Conservation (phyloP, 2,329 filamentous ascomycete genomes). For the Metarhizium album region DNA sequence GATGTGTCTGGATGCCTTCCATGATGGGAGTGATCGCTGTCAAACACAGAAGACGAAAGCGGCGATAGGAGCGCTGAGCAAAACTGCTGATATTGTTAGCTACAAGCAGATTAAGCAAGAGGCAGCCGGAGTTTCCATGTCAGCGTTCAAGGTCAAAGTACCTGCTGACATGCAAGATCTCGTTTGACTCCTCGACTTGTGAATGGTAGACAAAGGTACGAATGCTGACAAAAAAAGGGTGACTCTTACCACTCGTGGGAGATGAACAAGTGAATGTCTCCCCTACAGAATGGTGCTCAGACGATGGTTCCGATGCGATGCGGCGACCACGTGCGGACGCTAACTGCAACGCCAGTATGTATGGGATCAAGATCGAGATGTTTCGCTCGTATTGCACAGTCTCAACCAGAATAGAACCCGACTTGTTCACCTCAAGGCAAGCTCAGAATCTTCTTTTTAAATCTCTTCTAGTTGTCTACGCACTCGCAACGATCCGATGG, state of each 20-base stretch:
- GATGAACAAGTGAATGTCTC: conserved; percentile 99
- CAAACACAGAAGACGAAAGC: conserved; percentile 9
- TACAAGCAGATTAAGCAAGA: not conserved
- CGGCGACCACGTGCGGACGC: conserved; percentile 12
- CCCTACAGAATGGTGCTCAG: conserved; percentile 45
- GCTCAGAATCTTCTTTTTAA: conserved; percentile 13
- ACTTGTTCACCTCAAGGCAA: conserved; percentile 21
- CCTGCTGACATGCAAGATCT: not conserved
- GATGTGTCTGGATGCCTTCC: conserved; percentile 87
- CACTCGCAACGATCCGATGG: conserved; percentile 23
- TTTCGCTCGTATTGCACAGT: not conserved
- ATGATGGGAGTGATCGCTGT: conserved; percentile 39
- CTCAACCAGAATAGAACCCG: conserved; percentile 9
- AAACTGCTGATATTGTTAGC: conserved; percentile 17
- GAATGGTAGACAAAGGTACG: not conserved
- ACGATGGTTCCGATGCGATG: conserved; percentile 11
- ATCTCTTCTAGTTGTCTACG: conserved; percentile 26
- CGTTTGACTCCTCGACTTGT: not conserved
- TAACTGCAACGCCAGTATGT: conserved; percentile 10
- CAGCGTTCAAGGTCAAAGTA: not conserved
- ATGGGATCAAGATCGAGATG: not conserved
- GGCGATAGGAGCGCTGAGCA: conserved; percentile 16
- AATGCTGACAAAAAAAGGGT: conserved; percentile 4
- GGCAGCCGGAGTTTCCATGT: not conserved
- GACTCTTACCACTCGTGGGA: conserved; percentile 59